A percentile compares a stretch with the other conserved stretches of the same genome.
phyloP scores from a whole-genome alignment of 2,329 filamentous ascomycete genomes.

The Graphilbum fragrans region DNA sequence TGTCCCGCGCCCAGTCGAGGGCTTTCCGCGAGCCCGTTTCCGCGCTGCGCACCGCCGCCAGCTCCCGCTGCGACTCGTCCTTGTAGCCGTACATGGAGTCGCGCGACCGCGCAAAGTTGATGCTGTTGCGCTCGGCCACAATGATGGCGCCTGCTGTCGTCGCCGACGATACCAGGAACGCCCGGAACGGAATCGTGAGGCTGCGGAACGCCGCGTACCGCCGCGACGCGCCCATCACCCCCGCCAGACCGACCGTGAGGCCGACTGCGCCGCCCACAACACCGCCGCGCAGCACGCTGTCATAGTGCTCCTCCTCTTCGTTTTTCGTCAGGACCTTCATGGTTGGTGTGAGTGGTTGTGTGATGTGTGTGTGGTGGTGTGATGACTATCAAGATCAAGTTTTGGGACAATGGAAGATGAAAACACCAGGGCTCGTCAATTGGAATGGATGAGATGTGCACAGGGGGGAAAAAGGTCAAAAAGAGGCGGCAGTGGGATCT shows the following conservation, averaged over 20 bases:
- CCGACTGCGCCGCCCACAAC: conserved; percentile 59
- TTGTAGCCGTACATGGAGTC: conserved; percentile 58
- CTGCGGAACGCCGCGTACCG: conserved; percentile 68
- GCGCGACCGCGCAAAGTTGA: conserved; percentile 53
- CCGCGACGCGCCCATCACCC: conserved; percentile 53
- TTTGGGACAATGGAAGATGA: too few relatives aligned
- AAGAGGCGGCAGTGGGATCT: too few relatives aligned
- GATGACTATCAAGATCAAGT: too few relatives aligned
- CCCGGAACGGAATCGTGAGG: conserved; percentile 79
- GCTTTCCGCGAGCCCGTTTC: conserved; percentile 47
- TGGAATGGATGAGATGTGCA: too few relatives aligned
- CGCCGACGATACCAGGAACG: conserved; percentile 75
- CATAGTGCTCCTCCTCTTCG: conserved; percentile 81
- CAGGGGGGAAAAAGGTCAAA: too few relatives aligned
- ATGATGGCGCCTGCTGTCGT: conserved; percentile 84
- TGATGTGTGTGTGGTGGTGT: neutral
- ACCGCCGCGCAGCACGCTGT: conserved; percentile 68
- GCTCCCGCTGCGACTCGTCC: conserved; percentile 46
- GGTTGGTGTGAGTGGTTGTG: conserved; percentile 17
- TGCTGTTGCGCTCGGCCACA: conserved; percentile 60
- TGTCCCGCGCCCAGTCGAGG: conserved; percentile 61
- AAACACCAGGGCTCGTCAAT: too few relatives aligned
- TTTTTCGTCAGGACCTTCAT: conserved; percentile 97
- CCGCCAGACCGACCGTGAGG: conserved; percentile 51
- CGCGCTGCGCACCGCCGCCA: conserved; percentile 40